Evolutionary conservation across 208 protist genomes (phyloP).

Genomic region (Angomonas deanei): DNA sequence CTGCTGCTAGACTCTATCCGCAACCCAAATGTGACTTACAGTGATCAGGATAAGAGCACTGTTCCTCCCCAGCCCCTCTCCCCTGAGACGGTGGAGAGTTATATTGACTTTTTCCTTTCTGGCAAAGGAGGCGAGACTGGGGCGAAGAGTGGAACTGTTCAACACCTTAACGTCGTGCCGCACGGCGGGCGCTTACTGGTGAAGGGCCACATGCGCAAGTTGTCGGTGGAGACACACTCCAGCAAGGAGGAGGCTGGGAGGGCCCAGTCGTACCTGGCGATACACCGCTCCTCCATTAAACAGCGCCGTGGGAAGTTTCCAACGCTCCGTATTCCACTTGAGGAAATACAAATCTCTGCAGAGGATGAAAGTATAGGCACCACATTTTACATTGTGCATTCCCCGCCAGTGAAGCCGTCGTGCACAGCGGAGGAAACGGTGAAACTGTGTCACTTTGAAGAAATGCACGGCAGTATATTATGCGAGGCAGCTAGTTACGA

Average conservation of each 20-base stretch:
- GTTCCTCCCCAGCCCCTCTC: slow-evolving; percentile 11
- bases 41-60: neutral
- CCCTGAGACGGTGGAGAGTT: slow-evolving; percentile 22
- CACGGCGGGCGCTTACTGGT: slow-evolving; percentile 9
- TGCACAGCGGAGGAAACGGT: no score
- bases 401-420: no score
- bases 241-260: neutral
- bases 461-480: neutral
- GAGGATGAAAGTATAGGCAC: slow-evolving; percentile 18
- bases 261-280: neutral
- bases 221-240: neutral
- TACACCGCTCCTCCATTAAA: neutral
- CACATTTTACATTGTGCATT: slow-evolving; percentile 23
- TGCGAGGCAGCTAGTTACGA: neutral
- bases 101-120: slow-evolving; percentile 64
- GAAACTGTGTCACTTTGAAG: no score
- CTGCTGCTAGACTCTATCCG: slow-evolving; percentile 54
- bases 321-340: slow-evolving; percentile 6
- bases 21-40: slow-evolving; percentile 23
- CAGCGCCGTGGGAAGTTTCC: neutral
- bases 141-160: neutral
- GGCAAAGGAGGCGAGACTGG: slow-evolving; percentile 11
- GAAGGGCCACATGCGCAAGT: neutral
- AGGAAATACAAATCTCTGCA: slow-evolving; percentile 17
- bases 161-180: neutral